A percentile compares a stretch with the other conserved stretches of the same genome.
Evolutionary conservation across 2,329 filamentous ascomycete genomes (phyloP).

Genomic region (Sporothrix dimorphospora): DNA sequence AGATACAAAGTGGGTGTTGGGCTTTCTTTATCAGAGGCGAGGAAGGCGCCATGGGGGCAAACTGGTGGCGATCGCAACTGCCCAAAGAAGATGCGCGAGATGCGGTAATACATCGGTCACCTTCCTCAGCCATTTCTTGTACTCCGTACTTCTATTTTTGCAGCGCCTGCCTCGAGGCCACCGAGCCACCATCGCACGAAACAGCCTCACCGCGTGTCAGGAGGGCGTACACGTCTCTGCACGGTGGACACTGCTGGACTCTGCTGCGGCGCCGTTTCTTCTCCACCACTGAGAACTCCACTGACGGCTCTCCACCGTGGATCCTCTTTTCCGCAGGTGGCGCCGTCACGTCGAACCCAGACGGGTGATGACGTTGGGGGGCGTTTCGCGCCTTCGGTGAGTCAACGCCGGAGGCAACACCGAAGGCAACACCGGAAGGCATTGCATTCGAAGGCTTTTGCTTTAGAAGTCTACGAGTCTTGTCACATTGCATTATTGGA

Average conservation of each 20-base stretch:
- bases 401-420: not conserved
- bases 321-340: conserved; percentile 11
- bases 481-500: not conserved
- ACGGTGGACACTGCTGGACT: no score
- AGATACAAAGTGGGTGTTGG: not conserved
- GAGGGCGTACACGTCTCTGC: not conserved
- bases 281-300: not conserved
- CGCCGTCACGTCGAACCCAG: not conserved
- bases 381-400: not conserved
- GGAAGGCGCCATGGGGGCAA: not conserved
- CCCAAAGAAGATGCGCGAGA: not conserved
- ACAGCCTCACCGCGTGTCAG: no score
- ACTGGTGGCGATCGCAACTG: conserved; percentile 9
- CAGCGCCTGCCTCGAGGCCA: no score
- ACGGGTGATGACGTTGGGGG: not conserved
- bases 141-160: not conserved
- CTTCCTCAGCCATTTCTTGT: no score
- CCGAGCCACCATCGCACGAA: no score
- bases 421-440: not conserved
- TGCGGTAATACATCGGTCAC: no score
- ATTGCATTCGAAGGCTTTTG: no score
- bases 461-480: no score
- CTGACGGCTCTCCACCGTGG: not conserved
- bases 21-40: not conserved
- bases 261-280: not conserved